Base-by-base conservation (phyloP, 495 filamentous ascomycete species). In the Neohortaea acidophila region DNA sequence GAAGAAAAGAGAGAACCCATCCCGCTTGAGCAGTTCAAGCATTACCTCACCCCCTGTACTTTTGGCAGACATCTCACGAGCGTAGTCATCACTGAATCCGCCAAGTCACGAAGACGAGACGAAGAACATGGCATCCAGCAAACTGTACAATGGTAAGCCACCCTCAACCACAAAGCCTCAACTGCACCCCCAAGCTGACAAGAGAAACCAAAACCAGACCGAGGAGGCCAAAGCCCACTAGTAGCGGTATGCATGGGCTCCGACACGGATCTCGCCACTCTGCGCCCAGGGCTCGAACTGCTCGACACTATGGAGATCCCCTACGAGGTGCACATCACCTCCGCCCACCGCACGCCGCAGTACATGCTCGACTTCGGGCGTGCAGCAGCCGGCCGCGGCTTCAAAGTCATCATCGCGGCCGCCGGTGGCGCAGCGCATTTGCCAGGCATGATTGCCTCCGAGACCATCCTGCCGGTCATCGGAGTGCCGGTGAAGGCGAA, bases 181-280 rank as follows among this genome's bases (percentile, higher is more conserved):
- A n/a, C n/a, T n/a, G n/a, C n/a, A n/a, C n/a, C n/a, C n/a, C n/a
- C n/a, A n/a, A n/a, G n/a, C n/a, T n/a, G n/a, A n/a, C n/a, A n/a
- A n/a, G n/a, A n/a, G n/a, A n/a, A n/a, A n/a, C n/a, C n/a, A n/a
- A n/a, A n/a, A n/a, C n/a, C n/a, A n/a, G n/a, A n/a, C n/a, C n/a
- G n/a, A 13, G 11, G 18, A 12, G 24, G 6, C 18, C 27, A 42
- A 23, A 18, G 61, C 56, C 81, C 81, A 1, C 60, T 84, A 3
- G 76, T 94, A 6, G 78, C 79, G 5, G 76, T 97, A 8, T 81
- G 84, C 24, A 94, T 94, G 83, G 89, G 89, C 43, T 96, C 89
- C 4, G 85, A 94, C 62, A 87, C 81, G 25, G 89, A 97, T 57
- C 72, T 93, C 13, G 75, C 77, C 24, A 73, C 79, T 9, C 71